Conservation (phyloP, 2,329 filamentous ascomycete species). For the Diaporthe sp. region DNA sequence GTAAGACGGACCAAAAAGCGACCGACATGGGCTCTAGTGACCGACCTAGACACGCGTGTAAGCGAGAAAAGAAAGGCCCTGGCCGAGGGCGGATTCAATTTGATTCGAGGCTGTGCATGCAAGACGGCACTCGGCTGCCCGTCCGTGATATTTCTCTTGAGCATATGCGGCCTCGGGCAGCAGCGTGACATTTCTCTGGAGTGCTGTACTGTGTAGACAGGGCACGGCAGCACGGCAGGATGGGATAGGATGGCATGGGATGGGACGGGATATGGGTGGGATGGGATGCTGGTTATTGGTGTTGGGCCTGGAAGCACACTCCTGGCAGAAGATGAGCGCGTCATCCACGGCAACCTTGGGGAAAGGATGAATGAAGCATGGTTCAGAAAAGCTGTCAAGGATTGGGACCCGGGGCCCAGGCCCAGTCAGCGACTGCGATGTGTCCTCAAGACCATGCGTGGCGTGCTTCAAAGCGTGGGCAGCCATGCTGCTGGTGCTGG, state of each 20-base stretch:
- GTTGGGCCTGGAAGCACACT: background rate
- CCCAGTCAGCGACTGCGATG: conserved; percentile 18
- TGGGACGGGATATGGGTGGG: background rate
- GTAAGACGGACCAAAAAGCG: conserved; percentile 28
- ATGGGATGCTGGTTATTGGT: background rate
- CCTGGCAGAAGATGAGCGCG: conserved; percentile 11
- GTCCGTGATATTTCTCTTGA: background rate
- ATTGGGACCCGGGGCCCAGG: background rate
- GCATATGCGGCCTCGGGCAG: background rate
- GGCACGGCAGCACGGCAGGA: background rate
- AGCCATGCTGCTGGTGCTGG: background rate
- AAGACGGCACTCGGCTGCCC: background rate
- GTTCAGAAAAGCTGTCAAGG: conserved; percentile 1
- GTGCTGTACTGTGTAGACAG: background rate
- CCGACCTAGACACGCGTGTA: conserved; percentile 7
- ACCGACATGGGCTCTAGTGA: background rate
- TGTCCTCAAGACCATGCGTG: conserved; percentile 11
- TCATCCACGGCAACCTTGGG: conserved; percentile 11
- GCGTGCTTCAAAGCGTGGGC: background rate
- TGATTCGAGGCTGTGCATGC: conserved; percentile 22
- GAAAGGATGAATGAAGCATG: background rate
- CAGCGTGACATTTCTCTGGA: background rate
- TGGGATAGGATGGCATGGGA: background rate
- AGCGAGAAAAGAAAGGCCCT: background rate
- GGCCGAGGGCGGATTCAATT: background rate